Base-by-base conservation (phyloP, 495 filamentous ascomycete genomes). In the Penicillium lividum region DNA sequence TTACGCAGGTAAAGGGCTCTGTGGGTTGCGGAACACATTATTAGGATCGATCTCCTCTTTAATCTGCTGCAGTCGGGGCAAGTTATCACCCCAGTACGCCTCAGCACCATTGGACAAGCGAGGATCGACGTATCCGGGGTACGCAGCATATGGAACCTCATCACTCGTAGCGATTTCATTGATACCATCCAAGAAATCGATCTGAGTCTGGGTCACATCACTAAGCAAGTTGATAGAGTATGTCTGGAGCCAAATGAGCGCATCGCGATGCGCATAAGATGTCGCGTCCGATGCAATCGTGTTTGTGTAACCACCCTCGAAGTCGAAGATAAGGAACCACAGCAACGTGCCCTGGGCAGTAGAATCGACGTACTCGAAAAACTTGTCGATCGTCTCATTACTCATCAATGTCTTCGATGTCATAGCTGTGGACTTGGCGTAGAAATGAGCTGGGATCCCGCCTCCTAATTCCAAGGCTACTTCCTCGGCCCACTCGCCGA, bases 1-100 rank as follows among this genome's bases (percentile, higher is more conserved):
- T n/a, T 15, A 40, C 15, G 18, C 29, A 31, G 57, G 53, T 18
- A 33, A 38, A 5, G 57, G 62, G 31, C 76, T 77, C 61, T 84
- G 80, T 18, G 81, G 82, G 61, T 84, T 84, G 49, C 81, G 78
- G 43, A 86, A 84, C 27, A 84, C 60, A 70, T 86, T 76, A 5
- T 74, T 59, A 3, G 82, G 83, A 60, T 86, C 82, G n/a, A 80
- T 62, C n/a, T 74, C 64, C 1, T 66, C 65, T 72, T 86, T 85
- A 28, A 86, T 71, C 59, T 73, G 52, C 68, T 74, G 64, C 48
- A 86, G 63, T 48, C 66, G 70, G 9, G 72, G 66, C 44, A 82
- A 62, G 54, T 76, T 83, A 42, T 69, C 59, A 0, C 79, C 70
- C 51, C 51, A 53, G 36, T 53, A 53, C 10, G 51, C 51, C 36